Evolutionary conservation across 805 yeast species (phyloP), one percentile per base, ranked within the genome.

Genomic region (Candida succiphila): DNA sequence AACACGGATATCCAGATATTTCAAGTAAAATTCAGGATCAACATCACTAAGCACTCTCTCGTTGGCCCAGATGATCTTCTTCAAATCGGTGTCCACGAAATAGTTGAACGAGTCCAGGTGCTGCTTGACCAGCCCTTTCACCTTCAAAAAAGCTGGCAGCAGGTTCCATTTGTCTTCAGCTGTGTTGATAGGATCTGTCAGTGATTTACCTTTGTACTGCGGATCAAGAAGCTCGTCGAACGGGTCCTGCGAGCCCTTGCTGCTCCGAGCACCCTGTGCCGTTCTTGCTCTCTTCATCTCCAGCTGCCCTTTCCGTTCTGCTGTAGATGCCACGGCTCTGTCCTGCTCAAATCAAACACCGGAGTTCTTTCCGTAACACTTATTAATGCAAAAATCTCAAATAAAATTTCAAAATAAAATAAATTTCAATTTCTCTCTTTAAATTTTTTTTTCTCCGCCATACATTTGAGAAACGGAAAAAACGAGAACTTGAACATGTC

Each of bases 41-140:
- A 92, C 97, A 57, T 92, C 98, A 46, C 92, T 78, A 19, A 92
- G 63, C 26, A 92, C 87, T 34, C 73, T 61, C 59, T 88, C 88
- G 56, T 92, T 92, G 13, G 99, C 98, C 45, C 73, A 65, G 39
- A 92, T 81, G 56, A 92, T 92, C 53, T 92, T 89, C 60, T 84
- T 86, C 55, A 92, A 68, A 54, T 92, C 99, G 6, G 75, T 78
- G 49, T 92, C 96, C 15, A 92, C 94, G 55, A 92, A 92, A 60
- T 85, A 92, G 53, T 92, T 89, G 68, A 86, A 92, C n/a, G 98
- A 92, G 53, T 92, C 98, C 51, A 92, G 66, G 64, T 92, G 98
- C 63, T 92, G 98, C 51, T 92, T 92, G 30, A 92, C 97, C 33
- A 92, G 63, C 35, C 98, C 98, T 55, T 92, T 92, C 29, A 92